Evolutionary conservation across 768 basidiomycete species (phyloP), one percentile per base, ranked within the genome.

Genomic region (Naganishia antarctica): DNA sequence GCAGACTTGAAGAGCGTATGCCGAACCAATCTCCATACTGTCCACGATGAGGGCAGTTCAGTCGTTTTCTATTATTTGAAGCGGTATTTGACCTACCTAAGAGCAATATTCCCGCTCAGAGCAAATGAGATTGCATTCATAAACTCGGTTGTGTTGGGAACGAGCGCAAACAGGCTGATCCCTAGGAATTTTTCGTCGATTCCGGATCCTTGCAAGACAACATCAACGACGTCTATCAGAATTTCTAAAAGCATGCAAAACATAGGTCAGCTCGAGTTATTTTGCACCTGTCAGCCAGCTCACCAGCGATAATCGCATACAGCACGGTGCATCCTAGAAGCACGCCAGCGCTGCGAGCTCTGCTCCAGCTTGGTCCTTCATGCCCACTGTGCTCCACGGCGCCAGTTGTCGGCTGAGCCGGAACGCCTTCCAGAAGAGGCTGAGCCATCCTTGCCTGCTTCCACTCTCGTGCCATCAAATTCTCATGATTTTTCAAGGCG

Each of bases 41-140:
- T 28, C 9, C 32, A 29, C 44, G 18, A 40, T 43, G 7, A 7
- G 29, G n/a, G 65, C 58, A 63, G 49, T 31, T 50, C 37, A 41
- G 44, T 18, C 7, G 40, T 16, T 53, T 23, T 9, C 18, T 23
- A 3, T 15, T 59, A 13, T 50, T 1, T 43, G 25, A 26, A 31
- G 9, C 11, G 46, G 43, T 29, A 50, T 45, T 49, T 40, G 59
- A 67, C 84, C 51, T 69, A 91, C 93, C 91, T 92, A 26, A 99
- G 79, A 1, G 96, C 91, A 68, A 99, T 99, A 75, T 98, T 98
- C 6, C 88, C 94, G 73, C 96, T 90, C 67, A 99, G 78, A 28
- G 96, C 93, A 74, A 99, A 99, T 3, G 92, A 94, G 66, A 98
- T 92, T 53, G 96, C 96, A 74, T 97, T 98, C 91, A 96, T 96